Base-by-base conservation (phyloP, 2,329 filamentous ascomycete species). In the Curvularia verruculosa region DNA sequence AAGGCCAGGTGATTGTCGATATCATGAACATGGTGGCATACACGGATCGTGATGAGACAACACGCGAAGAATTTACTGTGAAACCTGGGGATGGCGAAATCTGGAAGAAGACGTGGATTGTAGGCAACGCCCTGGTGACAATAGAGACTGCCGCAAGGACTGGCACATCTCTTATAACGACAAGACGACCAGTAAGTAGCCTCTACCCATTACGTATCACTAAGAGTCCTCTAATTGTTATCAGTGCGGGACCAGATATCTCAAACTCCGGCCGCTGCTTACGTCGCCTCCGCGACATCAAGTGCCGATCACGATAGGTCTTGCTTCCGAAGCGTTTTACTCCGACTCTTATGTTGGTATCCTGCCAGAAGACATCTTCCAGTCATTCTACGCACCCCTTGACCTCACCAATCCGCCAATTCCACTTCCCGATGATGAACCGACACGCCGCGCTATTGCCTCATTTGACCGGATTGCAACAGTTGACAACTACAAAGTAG, bases 401-500 rank as follows among this genome's bases (percentile, higher is more conserved):
- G 76, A 68, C 59, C 60, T 65, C 50, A 69, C 58, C 56, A 77
- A 70, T 54, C 89, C 89, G 45, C 92, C 90, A 9, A 87, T 97
- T 44, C 86, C 88, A 0, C 82, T 98, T 6, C 92, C 92, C 0
- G 79, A 85, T 26, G 85, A 89, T 56, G 89, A 91, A 15, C 83
- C 85, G 29, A 86, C 89, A 2, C 84, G 86, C 36, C 87, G 94
- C 64, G 89, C 91, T 0, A 88, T 99, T 37, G 85, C 85, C 36
- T 82, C 87, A 12, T 96, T 99, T 74, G 95, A 99, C 75, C 87
- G 89, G 29, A 96, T 87, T 63, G 89, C 94, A 36, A 93, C 92
- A 8, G 89, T 99, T 4, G 95, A 99, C 75, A 92, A 92, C 6
- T 92, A 98, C 81, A 97, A 96, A 77, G 89, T 96, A 40, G 95